Conservation (phyloP, 495 filamentous ascomycete genomes). For the Acidomyces sp. region DNA sequence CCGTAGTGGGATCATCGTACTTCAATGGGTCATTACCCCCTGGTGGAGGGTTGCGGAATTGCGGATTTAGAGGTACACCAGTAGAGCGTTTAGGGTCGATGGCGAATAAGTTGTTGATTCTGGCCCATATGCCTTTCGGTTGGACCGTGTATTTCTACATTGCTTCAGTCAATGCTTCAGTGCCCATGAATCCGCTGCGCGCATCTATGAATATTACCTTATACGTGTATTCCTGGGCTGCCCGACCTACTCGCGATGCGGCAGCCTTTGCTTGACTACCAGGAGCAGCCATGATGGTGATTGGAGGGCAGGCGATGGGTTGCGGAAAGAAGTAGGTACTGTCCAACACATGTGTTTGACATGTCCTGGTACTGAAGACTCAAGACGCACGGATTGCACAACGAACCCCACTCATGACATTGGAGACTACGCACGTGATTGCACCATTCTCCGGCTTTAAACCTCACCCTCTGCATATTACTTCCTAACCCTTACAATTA, state of each 20-base stretch:
- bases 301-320: too few species aligned
- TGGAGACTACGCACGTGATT: too few species aligned
- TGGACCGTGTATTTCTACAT: conserved; percentile 93
- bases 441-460: too few species aligned
- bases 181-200: background rate
- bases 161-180: background rate
- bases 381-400: too few species aligned
- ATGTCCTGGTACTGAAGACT: too few species aligned
- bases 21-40: conserved; percentile 58
- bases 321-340: too few species aligned
- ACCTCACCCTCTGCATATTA: too few species aligned
- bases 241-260: conserved; percentile 3
- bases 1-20: conserved; percentile 83
- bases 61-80: conserved; percentile 82
- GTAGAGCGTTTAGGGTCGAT: conserved; percentile 82
- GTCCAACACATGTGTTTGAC: too few species aligned
- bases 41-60: conserved; percentile 80
- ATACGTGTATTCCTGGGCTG: conserved; percentile 7
- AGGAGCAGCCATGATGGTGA: conserved; percentile 6
- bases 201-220: too few species aligned
- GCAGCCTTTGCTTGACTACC: conserved; percentile 9
- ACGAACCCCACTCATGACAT: too few species aligned
- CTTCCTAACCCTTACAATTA: too few species aligned
- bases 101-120: conserved; percentile 60
- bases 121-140: conserved; percentile 79